Evolutionary conservation across 768 basidiomycete species (phyloP).

Genomic region (Mrakia blollopis): DNA sequence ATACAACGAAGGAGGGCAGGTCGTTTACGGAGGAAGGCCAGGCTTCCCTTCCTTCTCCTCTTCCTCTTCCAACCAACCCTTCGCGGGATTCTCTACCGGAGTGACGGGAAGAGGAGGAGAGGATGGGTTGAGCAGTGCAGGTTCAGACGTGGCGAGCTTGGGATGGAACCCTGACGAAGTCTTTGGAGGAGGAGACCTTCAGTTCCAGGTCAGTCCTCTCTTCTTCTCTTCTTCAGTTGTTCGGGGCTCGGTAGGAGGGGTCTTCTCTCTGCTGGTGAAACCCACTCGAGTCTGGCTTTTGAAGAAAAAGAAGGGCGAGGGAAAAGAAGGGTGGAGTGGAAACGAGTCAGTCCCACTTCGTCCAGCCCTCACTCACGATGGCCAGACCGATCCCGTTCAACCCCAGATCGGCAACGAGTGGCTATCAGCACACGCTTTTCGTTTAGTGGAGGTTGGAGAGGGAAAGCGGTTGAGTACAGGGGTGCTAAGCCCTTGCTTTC

Average conservation of each 20-base stretch:
- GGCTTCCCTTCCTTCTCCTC: neutral
- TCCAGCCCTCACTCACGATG: neutral
- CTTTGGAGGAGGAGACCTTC: neutral
- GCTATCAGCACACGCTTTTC: too few relatives aligned
- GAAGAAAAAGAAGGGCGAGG: neutral
- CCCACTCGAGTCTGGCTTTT: too few relatives aligned
- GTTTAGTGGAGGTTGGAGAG: too few relatives aligned
- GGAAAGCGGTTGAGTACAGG: neutral
- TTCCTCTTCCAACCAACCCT: neutral
- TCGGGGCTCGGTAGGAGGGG: neutral
- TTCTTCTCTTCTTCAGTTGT: neutral
- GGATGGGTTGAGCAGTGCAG: neutral
- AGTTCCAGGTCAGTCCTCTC: slow-evolving; percentile 13
- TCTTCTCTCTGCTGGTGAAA: too few relatives aligned
- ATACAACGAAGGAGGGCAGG: neutral
- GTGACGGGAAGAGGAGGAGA: neutral
- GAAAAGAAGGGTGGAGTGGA: neutral
- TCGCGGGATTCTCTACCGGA: neutral
- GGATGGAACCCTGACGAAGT: neutral
- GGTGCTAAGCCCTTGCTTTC: neutral
- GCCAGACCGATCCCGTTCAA: neutral
- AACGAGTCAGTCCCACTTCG: too few relatives aligned
- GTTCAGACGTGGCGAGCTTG: neutral
- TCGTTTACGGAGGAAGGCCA: neutral
- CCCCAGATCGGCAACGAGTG: neutral